Percentiles rank a stretch among this genome's conserved stretches.
Conservation (phyloP, 257 asterid genomes). For the Solanum tarijense region DNA sequence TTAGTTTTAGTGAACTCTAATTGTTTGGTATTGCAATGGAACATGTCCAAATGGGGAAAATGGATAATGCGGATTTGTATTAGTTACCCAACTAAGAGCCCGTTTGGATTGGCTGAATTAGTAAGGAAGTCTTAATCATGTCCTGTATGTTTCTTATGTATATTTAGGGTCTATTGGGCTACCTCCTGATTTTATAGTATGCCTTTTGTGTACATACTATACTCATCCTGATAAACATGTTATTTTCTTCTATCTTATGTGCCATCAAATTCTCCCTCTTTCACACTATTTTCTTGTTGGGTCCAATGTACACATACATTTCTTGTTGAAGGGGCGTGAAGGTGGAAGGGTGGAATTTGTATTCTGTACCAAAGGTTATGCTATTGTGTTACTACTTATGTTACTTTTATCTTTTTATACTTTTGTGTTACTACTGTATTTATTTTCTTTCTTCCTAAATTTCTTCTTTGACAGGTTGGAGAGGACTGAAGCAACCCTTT, state of each 20-base stretch:
- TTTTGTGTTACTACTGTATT: neutral
- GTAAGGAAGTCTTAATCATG: neutral
- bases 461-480: constrained; percentile 24
- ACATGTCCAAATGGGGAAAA: neutral
- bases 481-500: constrained; percentile 18
- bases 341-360: neutral
- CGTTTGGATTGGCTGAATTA: neutral
- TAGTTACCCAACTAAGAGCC: neutral
- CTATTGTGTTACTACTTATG: neutral
- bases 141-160: neutral
- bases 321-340: neutral
- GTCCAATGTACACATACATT: neutral
- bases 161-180: neutral
- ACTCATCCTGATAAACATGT: neutral
- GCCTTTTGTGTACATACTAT: neutral
- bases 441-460: neutral
- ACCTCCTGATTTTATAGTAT: neutral
- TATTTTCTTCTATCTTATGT: neutral
- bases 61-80: neutral
- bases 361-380: neutral
- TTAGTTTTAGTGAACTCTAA: neutral
- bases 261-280: neutral
- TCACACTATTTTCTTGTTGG: neutral
- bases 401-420: neutral
- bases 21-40: neutral